Percentiles rank a stretch among this genome's conserved stretches.
These are phyloP conservation scores for Penicillium fimorum DNA, from an alignment of 495 filamentous ascomycete species.

Conservation along the genomic window DNA sequence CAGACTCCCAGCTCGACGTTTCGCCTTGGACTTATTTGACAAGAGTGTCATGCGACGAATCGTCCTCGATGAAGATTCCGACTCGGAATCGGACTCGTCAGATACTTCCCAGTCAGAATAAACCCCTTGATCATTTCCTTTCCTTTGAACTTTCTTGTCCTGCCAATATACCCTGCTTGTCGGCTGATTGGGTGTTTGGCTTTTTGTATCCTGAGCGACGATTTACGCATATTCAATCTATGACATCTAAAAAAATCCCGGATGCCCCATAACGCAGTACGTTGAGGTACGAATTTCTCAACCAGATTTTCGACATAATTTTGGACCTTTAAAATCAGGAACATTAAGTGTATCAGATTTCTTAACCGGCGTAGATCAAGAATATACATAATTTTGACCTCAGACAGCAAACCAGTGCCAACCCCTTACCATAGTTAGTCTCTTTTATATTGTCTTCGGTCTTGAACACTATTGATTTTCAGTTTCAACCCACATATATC, in stretches of 20 bases:
- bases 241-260: background rate
- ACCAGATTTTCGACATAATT: too few species aligned
- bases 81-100: slow-evolving; percentile 39
- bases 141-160: background rate
- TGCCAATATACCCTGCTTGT: slow-evolving; percentile 11
- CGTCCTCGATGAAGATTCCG: slow-evolving; percentile 65
- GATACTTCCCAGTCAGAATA: slow-evolving; percentile 23
- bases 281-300: too few species aligned
- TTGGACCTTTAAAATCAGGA: too few species aligned
- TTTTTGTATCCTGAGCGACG: slow-evolving; percentile 10
- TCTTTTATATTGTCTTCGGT: too few species aligned
- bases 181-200: slow-evolving; percentile 7
- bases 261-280: background rate
- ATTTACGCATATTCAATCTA: slow-evolving; percentile 15
- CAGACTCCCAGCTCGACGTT: slow-evolving; percentile 76
- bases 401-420: too few species aligned
- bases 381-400: too few species aligned
- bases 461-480: too few species aligned
- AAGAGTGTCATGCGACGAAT: slow-evolving; percentile 80
- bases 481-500: too few species aligned
- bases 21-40: slow-evolving; percentile 91
- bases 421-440: too few species aligned
- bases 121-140: slow-evolving; percentile 14
- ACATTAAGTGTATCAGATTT: too few species aligned
- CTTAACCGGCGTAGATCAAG: too few species aligned